Base-by-base conservation (phyloP, 345 rosid species). In the Cardamine occulta region DNA sequence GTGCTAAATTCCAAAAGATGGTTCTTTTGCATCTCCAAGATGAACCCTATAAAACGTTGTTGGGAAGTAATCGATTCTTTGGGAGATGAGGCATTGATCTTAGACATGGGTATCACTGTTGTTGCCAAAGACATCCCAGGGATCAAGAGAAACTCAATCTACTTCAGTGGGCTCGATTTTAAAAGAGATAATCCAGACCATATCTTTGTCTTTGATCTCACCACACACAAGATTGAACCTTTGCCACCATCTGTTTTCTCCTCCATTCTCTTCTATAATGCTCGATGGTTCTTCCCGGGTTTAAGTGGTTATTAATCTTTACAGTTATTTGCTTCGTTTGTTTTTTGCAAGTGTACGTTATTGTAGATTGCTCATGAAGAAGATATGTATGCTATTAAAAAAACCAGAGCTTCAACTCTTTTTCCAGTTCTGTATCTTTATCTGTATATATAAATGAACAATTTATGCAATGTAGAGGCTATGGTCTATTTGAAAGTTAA, bases 111-210 rank as follows among this genome's bases (percentile, higher is more conserved):
- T n/a, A 39, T 54, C 60, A 68, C 54, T 6, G 53, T 68, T 11
- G 3, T 68, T 0, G 73, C 54, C 18, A 55, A 68, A 68, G 73
- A 39, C 29, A 12, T 68, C 6, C 53, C 63, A 40, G 63, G 40
- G 53, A n/a, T 55, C 53, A 55, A 55, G 53, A 68, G 29, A n/a
- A 68, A 55, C 53, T 68, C 54, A 11, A 68, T 68, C 63, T 55
- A 40, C 10, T 40, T 68, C 37, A 68, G 17, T 54, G 32, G 58
- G 17, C 4, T 54, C 0, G 34, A 6, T 12, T 13, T 13, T 13
- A 1, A 4, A 17, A 23, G 17, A 54, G 7, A 24, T 3, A 13
- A 23, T 54, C 58, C 34, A 54, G 34, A 54, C 35, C 34, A 26
- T 54, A 54, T 26, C 14, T 54, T 54, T 54, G 35, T 54, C 59